Evolutionary conservation across 2,329 filamentous ascomycete species (phyloP), one percentile per base, ranked within the genome.

Genomic region (Amesomyces nigricolor): DNA sequence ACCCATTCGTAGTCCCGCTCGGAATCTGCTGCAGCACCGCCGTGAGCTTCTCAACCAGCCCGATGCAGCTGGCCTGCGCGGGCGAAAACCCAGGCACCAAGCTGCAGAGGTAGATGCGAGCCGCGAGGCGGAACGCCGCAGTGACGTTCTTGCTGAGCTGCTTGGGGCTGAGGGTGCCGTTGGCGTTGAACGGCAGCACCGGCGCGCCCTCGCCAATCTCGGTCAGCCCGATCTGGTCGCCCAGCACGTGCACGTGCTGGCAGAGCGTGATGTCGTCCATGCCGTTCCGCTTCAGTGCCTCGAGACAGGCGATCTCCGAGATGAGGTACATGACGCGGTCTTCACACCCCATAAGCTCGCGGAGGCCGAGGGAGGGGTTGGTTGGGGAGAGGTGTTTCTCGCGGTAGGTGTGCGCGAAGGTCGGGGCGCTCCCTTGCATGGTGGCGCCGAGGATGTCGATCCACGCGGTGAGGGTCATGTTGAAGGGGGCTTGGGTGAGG

Each of bases 301-400:
- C 94, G 51, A 99, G 83, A 72, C 94, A 97, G 53, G 92, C 89
- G 65, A 97, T 96, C 74, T 99, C 94, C 2, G 91, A 95, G 69
- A 99, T 95, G 65, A 97, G 79, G 71, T 96, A 97, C 91, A 99
- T 96, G 72, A 97, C 88, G 19, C 86, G 85, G 73, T 99, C 94
- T 61, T 97, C 92, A 71, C 94, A 97, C 63, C 94, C 94, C 91
- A 97, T 97, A 50, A 97, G 81, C 75, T 95, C 91, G 51, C 87
- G 85, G 38, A 99, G 80, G 10, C 94, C 94, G 13, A 86, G 76
- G 53, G 77, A 81, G 19, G 78, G 73, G 70, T 81, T 81, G 60
- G 73, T 71, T 10, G 73, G 70, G 9, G 89, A 88, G 50, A 96
- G 81, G 70, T 96, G 89, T 78, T 96, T 95, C 70, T 94, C 87